Percentiles rank a stretch among this genome's conserved stretches.
These are phyloP conservation scores for Penicillium glabrum DNA, from an alignment of 2,329 filamentous ascomycete genomes.

Conservation along the genomic window DNA sequence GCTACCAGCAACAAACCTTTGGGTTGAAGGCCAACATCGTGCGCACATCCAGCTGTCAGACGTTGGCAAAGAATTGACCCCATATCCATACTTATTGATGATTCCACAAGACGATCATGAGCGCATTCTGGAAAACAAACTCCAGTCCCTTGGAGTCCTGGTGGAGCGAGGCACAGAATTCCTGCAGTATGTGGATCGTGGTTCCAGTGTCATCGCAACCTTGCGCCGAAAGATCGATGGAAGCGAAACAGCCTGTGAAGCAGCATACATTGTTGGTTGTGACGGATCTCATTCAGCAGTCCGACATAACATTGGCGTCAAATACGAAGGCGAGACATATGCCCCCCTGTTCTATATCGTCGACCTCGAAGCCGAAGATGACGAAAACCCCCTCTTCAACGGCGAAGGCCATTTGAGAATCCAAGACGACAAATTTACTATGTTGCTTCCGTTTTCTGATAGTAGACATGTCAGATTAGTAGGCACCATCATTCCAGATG, in stretches of 20 bases:
- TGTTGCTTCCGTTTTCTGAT: constrained; percentile 32
- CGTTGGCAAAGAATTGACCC: constrained; percentile 26
- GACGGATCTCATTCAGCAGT: constrained; percentile 55
- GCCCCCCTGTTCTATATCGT: constrained; percentile 47
- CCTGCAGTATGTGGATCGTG: constrained; percentile 24
- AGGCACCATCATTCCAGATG: constrained; percentile 19
- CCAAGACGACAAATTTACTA: constrained; percentile 36
- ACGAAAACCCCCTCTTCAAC: constrained; percentile 25
- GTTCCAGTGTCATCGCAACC: constrained; percentile 22
- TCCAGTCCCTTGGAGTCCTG: constrained; percentile 26
- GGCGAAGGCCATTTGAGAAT: constrained; percentile 36
- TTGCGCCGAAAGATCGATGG: constrained; percentile 14
- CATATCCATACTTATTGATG: constrained; percentile 31
- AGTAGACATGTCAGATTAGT: constrained; percentile 24
- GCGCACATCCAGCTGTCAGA: constrained; percentile 24
- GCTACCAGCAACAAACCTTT: constrained; percentile 41
- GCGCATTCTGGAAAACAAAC: constrained; percentile 25
- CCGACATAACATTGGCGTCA: constrained; percentile 41
- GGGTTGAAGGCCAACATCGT: constrained; percentile 25
- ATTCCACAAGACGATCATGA: constrained; percentile 33
- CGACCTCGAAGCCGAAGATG: constrained; percentile 38
- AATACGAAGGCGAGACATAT: constrained; percentile 46
- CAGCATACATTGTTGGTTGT: constrained; percentile 51
- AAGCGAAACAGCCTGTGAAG: constrained; percentile 30
- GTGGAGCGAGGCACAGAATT: constrained; percentile 31